Base-by-base conservation (phyloP, 2,329 filamentous ascomycete species). In the Cladosporium velox region DNA sequence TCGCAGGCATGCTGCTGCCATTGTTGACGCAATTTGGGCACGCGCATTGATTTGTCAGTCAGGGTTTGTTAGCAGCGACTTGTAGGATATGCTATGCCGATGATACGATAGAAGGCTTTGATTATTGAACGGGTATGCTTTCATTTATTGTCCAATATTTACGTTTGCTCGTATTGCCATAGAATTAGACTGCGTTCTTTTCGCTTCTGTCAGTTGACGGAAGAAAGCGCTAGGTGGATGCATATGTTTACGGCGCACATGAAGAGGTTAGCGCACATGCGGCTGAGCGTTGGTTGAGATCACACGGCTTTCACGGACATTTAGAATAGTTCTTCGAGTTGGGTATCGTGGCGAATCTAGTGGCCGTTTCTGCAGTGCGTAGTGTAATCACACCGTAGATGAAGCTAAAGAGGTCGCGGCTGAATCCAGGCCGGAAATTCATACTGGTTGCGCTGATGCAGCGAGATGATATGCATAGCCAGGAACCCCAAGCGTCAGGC, bases 21-120 rank as follows among this genome's bases (percentile, higher is more conserved):
- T 82, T 94, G 49, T 79, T 93, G 51, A 92, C 91, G 24, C 91
- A 93, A 72, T 86, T 93, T 70, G 91, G 91, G 2, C 91, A 93
- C 76, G 88, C 90, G 73, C 89, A 92, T 74, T 78, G 59, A 69
- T 35, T 12, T 26, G 24, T 14, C 12, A n/a, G 15, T n/a, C 11
- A 18, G 55, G 34, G 14, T 2, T 8, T 14, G 15, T 58, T 24
- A 8, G 21, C 21, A 26, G 11, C 24, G 24, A 24, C 24, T 4
- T n/a, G 57, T 47, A 47, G 57, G 57, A 44, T 47, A 59, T 59
- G 35, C 7, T 44, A 18, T 10, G 58, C 26, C 6, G 18, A 52
- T 7, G 59, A 62, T 35, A 38, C 18, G 41, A 62, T 62, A 35
- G 59, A 51, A 62, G 41, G n/a, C 41, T 8, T 35, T 15, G 34